Conservation (phyloP, 2,329 filamentous ascomycete genomes). For the Harringtonia aguacate region DNA sequence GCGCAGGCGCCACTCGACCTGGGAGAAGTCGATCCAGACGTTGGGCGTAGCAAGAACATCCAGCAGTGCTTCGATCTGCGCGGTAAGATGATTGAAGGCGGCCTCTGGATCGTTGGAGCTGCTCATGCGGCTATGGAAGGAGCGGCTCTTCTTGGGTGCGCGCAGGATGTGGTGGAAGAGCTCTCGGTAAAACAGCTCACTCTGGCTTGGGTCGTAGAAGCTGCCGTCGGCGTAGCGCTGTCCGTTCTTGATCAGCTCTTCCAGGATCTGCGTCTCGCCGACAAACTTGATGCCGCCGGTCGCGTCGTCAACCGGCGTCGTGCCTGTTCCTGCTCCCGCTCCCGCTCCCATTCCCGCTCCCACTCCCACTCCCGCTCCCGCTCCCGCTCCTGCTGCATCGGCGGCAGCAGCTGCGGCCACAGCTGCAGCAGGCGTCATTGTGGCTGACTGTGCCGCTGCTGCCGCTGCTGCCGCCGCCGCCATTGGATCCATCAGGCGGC, state of each 20-base stretch:
- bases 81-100: constrained; percentile 39
- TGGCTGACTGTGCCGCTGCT: too few relatives aligned
- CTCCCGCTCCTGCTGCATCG: too few relatives aligned
- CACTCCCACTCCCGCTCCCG: too few relatives aligned
- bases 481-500: constrained; percentile 41
- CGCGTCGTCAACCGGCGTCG: constrained; percentile 1
- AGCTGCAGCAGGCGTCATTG: too few relatives aligned
- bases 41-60: constrained; percentile 54
- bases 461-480: constrained; percentile 13
- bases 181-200: constrained; percentile 50
- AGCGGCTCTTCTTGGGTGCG: constrained; percentile 36
- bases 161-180: constrained; percentile 50
- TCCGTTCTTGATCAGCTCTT: constrained; percentile 46
- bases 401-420: too few relatives aligned
- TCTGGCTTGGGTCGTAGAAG: constrained; percentile 35
- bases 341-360: too few relatives aligned
- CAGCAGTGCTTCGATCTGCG: constrained; percentile 59
- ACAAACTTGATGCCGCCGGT: constrained; percentile 40
- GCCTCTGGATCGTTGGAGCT: neutral
- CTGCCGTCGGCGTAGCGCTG: constrained; percentile 43
- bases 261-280: constrained; percentile 46
- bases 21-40: constrained; percentile 65
- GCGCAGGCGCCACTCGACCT: constrained; percentile 64
- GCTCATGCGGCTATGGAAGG: constrained; percentile 34
- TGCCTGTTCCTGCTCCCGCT: too few relatives aligned